A percentile compares a stretch with the other conserved stretches of the same genome.
Evolutionary conservation across 78 protist genomes (phyloP).

Genomic region (Polysphondylium violaceum): DNA sequence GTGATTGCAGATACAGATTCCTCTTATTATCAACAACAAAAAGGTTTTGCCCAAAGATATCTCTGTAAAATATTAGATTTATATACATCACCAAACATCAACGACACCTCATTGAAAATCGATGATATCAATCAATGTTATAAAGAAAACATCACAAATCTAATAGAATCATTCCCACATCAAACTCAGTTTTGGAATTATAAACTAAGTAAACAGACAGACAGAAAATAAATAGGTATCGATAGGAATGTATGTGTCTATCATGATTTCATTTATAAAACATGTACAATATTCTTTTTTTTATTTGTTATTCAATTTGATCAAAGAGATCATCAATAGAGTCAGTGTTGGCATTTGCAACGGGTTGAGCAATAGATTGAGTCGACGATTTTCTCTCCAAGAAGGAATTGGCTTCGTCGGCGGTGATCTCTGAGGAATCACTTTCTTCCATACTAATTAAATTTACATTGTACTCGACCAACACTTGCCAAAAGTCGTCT

Average conservation of each 20-base stretch:
- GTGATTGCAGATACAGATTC: conserved; percentile 26
- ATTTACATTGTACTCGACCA: background rate
- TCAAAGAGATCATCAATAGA: conserved; percentile 84
- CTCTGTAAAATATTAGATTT: conserved; percentile 4
- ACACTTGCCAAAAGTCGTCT: conserved; percentile 84
- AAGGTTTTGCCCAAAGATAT: conserved; percentile 12
- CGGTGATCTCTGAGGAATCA: conserved; percentile 27
- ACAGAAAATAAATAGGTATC: too few species aligned
- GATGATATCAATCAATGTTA: background rate
- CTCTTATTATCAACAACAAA: conserved; percentile 55
- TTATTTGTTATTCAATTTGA: conserved; percentile 68
- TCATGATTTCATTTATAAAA: too few species aligned
- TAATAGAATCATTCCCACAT: background rate
- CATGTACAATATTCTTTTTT: too few species aligned
- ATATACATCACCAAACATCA: background rate
- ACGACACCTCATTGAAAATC: background rate
- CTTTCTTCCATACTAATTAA: conserved; percentile 59
- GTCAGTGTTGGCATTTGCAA: conserved; percentile 30
- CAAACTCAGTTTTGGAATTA: background rate
- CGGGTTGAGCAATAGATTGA: background rate
- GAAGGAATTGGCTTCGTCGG: conserved; percentile 37
- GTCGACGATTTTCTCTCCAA: conserved; percentile 15
- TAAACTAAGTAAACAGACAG: background rate
- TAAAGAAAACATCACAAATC: background rate
- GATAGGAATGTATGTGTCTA: too few species aligned